Evolutionary conservation across 192 early-diverging fungal genomes (phyloP), one percentile per base, ranked within the genome.

Genomic region (Coemansia sp.): DNA sequence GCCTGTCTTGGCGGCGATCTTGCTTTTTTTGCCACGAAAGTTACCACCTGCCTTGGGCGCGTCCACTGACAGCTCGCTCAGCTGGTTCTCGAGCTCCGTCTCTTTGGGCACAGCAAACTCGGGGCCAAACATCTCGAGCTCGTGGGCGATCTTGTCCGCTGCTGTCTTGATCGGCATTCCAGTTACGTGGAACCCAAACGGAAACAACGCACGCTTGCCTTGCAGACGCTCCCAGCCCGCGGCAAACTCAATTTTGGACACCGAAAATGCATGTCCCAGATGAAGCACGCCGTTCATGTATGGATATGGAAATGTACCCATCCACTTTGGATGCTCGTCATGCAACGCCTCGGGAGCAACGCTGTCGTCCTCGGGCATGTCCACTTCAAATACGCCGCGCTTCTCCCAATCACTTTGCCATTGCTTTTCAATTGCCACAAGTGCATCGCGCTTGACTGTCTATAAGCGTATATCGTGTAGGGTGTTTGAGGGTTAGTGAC

Each of bases 151-250:
- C 67, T 85, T 85, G 58, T 85, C 67, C 21, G 71, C 73, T 10
- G 73, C 69, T 62, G 92, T 91, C 84, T 93, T 96, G 84, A 99
- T 99, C 25, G 97, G 97, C 97, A 99, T 99, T 45, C 97, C 97
- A 8, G 97, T 97, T 53, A 89, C 92, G 67, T 99, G 97, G 88
- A 98, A 99, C 32, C 96, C 96, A 67, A 96, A 90, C 21, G 97
- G 97, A 56, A 97, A 94, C 58, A 98, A 86, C 48, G 87, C 91
- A 14, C 86, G 79, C 85, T 95, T 98, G 32, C 97, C 97, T 79
- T 93, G 85, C 63, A 99, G 80, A 60, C 94, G 87, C 67, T 97
- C 89, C 83, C 94, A 99, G 43, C 94, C 93, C 17, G 87, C 85
- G n/a, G 92, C 89, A 79, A 97, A 98, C 74, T 99, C 97, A 52